phyloP scores from a whole-genome alignment of 352 stramenopile species.

The Phytopythium aichiense region DNA sequence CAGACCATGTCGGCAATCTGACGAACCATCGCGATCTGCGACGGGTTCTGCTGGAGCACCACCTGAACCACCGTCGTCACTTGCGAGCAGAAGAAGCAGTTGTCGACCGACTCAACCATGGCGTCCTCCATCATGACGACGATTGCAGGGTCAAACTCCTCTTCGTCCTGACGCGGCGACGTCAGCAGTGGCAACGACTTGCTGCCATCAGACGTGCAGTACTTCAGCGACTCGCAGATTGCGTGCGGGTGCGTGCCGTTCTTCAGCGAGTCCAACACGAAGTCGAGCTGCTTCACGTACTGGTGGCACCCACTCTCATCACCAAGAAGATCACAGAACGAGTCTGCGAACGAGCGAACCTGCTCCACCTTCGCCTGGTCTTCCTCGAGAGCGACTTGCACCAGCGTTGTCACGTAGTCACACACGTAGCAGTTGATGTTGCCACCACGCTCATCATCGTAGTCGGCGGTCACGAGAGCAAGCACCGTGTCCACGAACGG shows the following conservation, averaged over 20 bases:
- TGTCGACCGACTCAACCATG: constrained; percentile 30
- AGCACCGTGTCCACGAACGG: constrained; percentile 13
- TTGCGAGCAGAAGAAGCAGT: constrained; percentile 75
- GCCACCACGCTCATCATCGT: constrained; percentile 1
- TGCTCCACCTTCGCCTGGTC: constrained; percentile 22
- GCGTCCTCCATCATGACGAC: constrained; percentile 31
- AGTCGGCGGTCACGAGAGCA: constrained; percentile 8
- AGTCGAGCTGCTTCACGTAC: constrained; percentile 32
- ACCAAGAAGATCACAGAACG: constrained; percentile 27
- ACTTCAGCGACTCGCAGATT: constrained; percentile 31
- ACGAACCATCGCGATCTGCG: constrained; percentile 51
- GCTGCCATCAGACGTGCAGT: constrained; percentile 14
- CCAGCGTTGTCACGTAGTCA: constrained; percentile 29
- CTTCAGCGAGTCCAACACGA: constrained; percentile 30
- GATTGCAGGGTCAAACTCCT: constrained; percentile 19
- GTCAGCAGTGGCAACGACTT: not conserved
- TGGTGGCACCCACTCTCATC: constrained; percentile 22
- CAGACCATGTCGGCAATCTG: constrained; percentile 64
- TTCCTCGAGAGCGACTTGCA: constrained; percentile 25
- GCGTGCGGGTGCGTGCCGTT: constrained; percentile 26
- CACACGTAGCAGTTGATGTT: constrained; percentile 47
- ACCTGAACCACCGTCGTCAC: constrained; percentile 48
- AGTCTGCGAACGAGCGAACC: constrained; percentile 23
- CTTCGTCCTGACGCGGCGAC: constrained; percentile 10
- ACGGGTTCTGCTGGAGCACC: constrained; percentile 46